phyloP scores from a whole-genome alignment of 140 eudicot genomes.

The Erigeron philadelphicus region DNA sequence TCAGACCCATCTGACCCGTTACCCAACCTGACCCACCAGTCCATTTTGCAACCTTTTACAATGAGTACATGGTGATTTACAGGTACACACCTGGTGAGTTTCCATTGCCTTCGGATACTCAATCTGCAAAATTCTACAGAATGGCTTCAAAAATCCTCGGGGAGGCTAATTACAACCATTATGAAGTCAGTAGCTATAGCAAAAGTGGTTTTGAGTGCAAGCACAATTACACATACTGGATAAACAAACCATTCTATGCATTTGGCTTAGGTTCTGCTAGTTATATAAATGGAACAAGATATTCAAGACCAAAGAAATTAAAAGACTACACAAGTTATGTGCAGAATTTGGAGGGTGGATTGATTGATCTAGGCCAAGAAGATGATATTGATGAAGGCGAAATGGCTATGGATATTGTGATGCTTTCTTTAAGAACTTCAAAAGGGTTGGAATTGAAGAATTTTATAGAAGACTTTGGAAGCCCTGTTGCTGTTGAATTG shows the following conservation, averaged over 20 bases:
- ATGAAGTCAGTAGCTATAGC: conserved; percentile 88
- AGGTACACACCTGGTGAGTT: conserved; percentile 92
- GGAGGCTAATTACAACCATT: conserved; percentile 71
- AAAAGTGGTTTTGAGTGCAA: conserved; percentile 65
- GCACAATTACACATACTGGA: conserved; percentile 88
- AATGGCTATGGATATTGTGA: conserved; percentile 65
- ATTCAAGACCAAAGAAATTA: conserved; percentile 77
- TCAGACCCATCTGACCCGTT: background rate
- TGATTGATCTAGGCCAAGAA: conserved; percentile 26
- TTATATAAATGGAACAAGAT: conserved; percentile 55
- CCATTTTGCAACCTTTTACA: background rate
- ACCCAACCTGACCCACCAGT: too few relatives aligned
- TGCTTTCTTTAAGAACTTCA: conserved; percentile 85
- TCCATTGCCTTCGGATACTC: conserved; percentile 79
- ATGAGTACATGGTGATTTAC: conserved; percentile 17
- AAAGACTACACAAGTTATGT: conserved; percentile 67
- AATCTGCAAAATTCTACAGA: conserved; percentile 78
- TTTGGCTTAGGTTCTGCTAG: conserved; percentile 93
- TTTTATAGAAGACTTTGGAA: conserved; percentile 57
- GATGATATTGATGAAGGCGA: conserved; percentile 46
- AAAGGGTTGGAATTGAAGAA: conserved; percentile 73
- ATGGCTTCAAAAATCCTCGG: conserved; percentile 67
- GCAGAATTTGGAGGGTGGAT: conserved; percentile 55
- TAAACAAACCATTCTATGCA: conserved; percentile 69
- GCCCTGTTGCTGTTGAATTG: conserved; percentile 41